Percentiles rank a stretch among this genome's conserved stretches.
Conservation (phyloP, 2,329 filamentous ascomycete species). For the Ophiosphaerella herpotricha region DNA sequence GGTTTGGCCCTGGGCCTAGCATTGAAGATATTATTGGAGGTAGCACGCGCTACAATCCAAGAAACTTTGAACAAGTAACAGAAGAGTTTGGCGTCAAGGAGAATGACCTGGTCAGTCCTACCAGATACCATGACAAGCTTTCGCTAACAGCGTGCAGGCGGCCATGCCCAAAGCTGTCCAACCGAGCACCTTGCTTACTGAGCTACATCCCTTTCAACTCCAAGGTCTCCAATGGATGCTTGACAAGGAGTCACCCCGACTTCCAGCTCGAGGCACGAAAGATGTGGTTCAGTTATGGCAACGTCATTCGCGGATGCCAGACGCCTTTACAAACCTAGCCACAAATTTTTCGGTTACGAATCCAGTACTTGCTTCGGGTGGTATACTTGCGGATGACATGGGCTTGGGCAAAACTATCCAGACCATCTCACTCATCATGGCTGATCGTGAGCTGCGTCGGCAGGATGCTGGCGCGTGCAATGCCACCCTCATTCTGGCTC, state of each 20-base stretch:
- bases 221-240: slow-evolving; percentile 83
- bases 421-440: slow-evolving; percentile 77
- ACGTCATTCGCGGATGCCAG: slow-evolving; percentile 47
- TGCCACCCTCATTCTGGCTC: slow-evolving; percentile 80
- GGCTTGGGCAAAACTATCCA: slow-evolving; percentile 88
- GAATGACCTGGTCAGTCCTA: slow-evolving; percentile 57
- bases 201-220: slow-evolving; percentile 76
- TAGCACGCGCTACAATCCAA: slow-evolving; percentile 70
- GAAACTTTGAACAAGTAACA: slow-evolving; percentile 66
- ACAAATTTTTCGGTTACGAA: slow-evolving; percentile 68
- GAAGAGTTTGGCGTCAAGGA: slow-evolving; percentile 75
- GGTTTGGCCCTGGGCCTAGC: slow-evolving; percentile 49
- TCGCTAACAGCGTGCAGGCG: slow-evolving; percentile 42
- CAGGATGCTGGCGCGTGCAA: slow-evolving; percentile 20
- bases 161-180: slow-evolving; percentile 74
- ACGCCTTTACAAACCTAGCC: slow-evolving; percentile 68
- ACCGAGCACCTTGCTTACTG: slow-evolving; percentile 66
- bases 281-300: slow-evolving; percentile 81
- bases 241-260: slow-evolving; percentile 71
- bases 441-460: slow-evolving; percentile 49
- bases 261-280: slow-evolving; percentile 63
- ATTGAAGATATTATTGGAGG: slow-evolving; percentile 68
- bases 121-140: neutral
- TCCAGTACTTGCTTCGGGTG: slow-evolving; percentile 74
- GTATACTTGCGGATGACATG: slow-evolving; percentile 92